Evolutionary conservation across 208 protist species (phyloP), one percentile per base, ranked within the genome.

Genomic region (Trypanosoma mega): DNA sequence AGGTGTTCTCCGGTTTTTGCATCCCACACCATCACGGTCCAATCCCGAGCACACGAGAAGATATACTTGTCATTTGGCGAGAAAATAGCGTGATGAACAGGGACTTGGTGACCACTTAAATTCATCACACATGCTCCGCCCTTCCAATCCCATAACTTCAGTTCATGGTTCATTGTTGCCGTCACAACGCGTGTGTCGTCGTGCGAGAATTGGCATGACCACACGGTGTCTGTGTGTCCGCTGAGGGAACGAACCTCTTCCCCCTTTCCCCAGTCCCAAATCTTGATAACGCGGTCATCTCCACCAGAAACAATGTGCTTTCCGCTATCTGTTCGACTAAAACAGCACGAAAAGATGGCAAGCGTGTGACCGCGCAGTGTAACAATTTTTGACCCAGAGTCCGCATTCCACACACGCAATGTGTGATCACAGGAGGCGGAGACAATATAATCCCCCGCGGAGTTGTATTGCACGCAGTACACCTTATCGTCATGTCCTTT

Each of bases 221-320:
- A 96, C 18, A 96, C 80, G 6, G 86, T 92, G 30, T 82, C 84
- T 21, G 71, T 82, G 73, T 96, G 89, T n/a, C 89, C 89, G 21
- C 68, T 16, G 20, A 92, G 71, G 16, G 82, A 79, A 33, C 64
- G 58, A 34, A 89, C 49, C 54, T 93, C 86, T 46, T 78, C 81
- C 31, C 51, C 59, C 9, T 72, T 60, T 31, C 56, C 50, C 89
- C 89, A 96, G 50, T 96, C 82, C 86, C 86, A 93, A 16, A 93
- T 81, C 61, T 89, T 90, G 56, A 96, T 77, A 30, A 82, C 52
- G n/a, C 83, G 72, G 55, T 93, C 89, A 59, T 93, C 86, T 46
- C 82, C 80, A 52, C 84, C 86, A 29, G 83, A 91, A 36, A 77
- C 85, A 34, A 96, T 72, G 41, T 82, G 87, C 58, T 82, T 92